Percentiles rank a stretch among this genome's conserved stretches.
These are phyloP conservation scores for Cryptococcus deneoformans DNA, from an alignment of 1,284 basidiomycete species.

Conservation along the genomic window DNA sequence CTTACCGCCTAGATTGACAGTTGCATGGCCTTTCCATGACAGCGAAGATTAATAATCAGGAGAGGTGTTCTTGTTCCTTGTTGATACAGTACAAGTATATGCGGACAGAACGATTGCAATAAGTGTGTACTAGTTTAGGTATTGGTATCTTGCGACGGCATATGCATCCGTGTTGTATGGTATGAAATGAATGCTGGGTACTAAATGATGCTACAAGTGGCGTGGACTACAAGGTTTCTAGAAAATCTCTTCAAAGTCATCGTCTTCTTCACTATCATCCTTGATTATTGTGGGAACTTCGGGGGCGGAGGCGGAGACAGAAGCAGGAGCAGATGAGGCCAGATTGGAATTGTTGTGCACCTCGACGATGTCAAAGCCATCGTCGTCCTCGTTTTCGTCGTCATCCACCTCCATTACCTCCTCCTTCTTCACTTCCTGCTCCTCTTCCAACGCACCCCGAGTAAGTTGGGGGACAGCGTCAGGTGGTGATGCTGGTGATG, in stretches of 20 bases:
- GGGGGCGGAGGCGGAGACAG: neutral
- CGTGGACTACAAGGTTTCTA: neutral
- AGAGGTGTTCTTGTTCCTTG: neutral
- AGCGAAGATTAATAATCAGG: constrained; percentile 43
- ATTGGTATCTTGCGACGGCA: neutral
- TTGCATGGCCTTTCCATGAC: constrained; percentile 51
- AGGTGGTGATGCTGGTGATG: neutral
- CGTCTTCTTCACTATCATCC: constrained; percentile 27
- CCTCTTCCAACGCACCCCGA: neutral
- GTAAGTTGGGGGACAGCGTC: neutral
- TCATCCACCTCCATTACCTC: neutral
- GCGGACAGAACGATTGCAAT: neutral
- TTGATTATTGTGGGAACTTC: neutral
- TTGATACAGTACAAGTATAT: neutral
- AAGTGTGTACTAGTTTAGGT: neutral
- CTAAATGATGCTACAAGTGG: neutral
- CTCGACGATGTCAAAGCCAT: neutral
- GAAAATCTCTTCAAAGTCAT: constrained; percentile 29
- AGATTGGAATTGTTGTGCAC: neutral
- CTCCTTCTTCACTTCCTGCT: constrained; percentile 1
- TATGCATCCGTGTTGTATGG: neutral
- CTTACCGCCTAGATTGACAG: constrained; percentile 47
- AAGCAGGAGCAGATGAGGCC: neutral
- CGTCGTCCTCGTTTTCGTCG: neutral
- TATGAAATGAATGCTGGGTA: neutral